These are phyloP conservation scores for Cystoderma amianthinum DNA, from an alignment of 768 basidiomycete genomes.

Conservation along the genomic window DNA sequence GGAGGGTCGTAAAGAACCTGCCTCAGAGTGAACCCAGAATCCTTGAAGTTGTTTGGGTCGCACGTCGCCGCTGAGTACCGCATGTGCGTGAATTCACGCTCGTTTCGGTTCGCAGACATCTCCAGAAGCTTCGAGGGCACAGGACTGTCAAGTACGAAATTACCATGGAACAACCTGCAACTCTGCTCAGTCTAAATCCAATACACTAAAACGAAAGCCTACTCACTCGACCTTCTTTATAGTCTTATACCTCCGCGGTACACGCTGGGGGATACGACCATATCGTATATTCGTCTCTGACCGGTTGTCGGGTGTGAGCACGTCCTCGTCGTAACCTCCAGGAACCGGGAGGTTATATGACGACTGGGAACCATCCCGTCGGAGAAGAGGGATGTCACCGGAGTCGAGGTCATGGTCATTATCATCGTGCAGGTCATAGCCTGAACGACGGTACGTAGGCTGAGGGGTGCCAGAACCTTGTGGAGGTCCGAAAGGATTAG, in stretches of 20 bases:
- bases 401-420: slow-evolving; percentile 38
- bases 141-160: slow-evolving; percentile 85
- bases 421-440: slow-evolving; percentile 36
- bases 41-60: slow-evolving; percentile 90
- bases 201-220: neutral
- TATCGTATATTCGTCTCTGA: slow-evolving; percentile 67
- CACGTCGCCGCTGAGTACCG: slow-evolving; percentile 94
- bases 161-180: slow-evolving; percentile 77
- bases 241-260: slow-evolving; percentile 87
- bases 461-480: slow-evolving; percentile 6
- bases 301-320: slow-evolving; percentile 12
- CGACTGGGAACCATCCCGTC: slow-evolving; percentile 28
- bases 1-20: slow-evolving; percentile 91
- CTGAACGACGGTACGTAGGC: slow-evolving; percentile 10
- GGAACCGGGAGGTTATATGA: slow-evolving; percentile 22
- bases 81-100: slow-evolving; percentile 94
- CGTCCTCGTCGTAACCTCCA: slow-evolving; percentile 38
- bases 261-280: slow-evolving; percentile 85
- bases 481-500: slow-evolving; percentile 8
- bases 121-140: slow-evolving; percentile 90
- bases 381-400: slow-evolving; percentile 64
- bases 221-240: slow-evolving; percentile 85
- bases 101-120: slow-evolving; percentile 68
- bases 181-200: neutral
- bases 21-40: slow-evolving; percentile 77